Evolutionary conservation across 306 rosid species (phyloP).

Genomic region (Rosa multiflora): DNA sequence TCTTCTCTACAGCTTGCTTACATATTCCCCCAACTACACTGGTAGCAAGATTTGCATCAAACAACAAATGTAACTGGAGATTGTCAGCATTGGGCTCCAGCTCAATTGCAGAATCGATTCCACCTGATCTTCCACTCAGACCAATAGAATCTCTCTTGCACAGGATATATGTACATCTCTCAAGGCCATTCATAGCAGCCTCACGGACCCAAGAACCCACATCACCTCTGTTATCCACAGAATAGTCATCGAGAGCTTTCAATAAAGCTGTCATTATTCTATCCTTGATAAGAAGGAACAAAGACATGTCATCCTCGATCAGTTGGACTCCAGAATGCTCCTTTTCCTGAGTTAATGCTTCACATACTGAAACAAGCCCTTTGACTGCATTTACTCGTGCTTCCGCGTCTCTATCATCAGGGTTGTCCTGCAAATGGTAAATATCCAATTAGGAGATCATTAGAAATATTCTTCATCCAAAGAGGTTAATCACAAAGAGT

Average conservation of each 20-base stretch:
- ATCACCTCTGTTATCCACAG: slow-evolving; percentile 97
- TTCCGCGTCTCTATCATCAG: slow-evolving; percentile 89
- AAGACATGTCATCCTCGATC: slow-evolving; percentile 45
- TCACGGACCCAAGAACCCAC: slow-evolving; percentile 99
- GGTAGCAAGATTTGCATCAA: slow-evolving; percentile 71
- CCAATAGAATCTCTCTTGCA: slow-evolving; percentile 55
- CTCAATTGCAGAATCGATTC: slow-evolving; percentile 33
- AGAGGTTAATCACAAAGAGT: slow-evolving; percentile 14
- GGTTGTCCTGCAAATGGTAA: slow-evolving; percentile 62
- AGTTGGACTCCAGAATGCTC: slow-evolving; percentile 35
- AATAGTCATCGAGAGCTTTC: slow-evolving; percentile 88
- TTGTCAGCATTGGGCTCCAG: slow-evolving; percentile 39
- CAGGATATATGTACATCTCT: slow-evolving; percentile 74
- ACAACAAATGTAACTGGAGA: slow-evolving; percentile 39
- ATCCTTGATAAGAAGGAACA: slow-evolving; percentile 62
- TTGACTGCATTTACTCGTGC: slow-evolving; percentile 91
- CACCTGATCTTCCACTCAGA: slow-evolving; percentile 39
- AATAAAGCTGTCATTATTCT: slow-evolving; percentile 67
- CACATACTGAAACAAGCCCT: slow-evolving; percentile 88
- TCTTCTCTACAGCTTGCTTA: slow-evolving; percentile 94
- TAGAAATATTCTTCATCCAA: slow-evolving; percentile 8
- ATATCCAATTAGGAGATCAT: slow-evolving; percentile 13
- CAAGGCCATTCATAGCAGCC: slow-evolving; percentile 91
- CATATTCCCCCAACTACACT: slow-evolving; percentile 66
- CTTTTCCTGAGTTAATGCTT: slow-evolving; percentile 51